Base-by-base conservation (phyloP, 352 stramenopile genomes). In the Nannochloropsis limnetica region DNA sequence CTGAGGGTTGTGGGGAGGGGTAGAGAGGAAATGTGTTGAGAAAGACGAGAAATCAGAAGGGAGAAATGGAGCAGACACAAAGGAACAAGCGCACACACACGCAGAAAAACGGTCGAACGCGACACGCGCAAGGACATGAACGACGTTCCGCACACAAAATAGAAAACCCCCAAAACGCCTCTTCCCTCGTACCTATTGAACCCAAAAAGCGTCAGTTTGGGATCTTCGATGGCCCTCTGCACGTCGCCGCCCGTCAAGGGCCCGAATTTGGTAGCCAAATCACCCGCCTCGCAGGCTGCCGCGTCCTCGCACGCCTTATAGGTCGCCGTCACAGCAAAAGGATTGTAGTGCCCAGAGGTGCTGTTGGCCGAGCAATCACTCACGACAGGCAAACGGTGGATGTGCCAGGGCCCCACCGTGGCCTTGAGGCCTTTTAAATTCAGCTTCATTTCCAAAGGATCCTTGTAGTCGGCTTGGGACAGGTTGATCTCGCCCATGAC, bases 281-380 rank as follows among this genome's bases (percentile, higher is more conserved):
- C 61, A 1, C 61, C 61, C n/a, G 61, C 61, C 61, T 74, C 61
- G 61, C 61, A 74, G 9, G n/a, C 61, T 25, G 61, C 25, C n/a
- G 61, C 3, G 25, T 74, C 61, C 61, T 74, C 11, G 61, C 61
- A 74, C 1, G 61, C 25, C 25, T 74, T 74, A 1, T 74, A 74
- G 61, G 61, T 74, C 9, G 61, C 61, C 15, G 9, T 74, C 0
- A 74, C 61, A 20, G n/a, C 25, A 1, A 74, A 74, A 15, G 61
- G 61, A 20, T 74, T 74, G 61, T 74, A 74, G 61, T 74, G 61
- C 61, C 61, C 61, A 25, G 61, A 74, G 3, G 61, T 74, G 61
- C n/a, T 31, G 11, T 74, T 74, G 61, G 61, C 61, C 3, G 61
- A 74, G 61, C 61, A 74, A 29, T 29, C 61, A 15, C 25, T 29